phyloP scores from a whole-genome alignment of 129 eudicot genomes.

The Erigeron canadensis region DNA sequence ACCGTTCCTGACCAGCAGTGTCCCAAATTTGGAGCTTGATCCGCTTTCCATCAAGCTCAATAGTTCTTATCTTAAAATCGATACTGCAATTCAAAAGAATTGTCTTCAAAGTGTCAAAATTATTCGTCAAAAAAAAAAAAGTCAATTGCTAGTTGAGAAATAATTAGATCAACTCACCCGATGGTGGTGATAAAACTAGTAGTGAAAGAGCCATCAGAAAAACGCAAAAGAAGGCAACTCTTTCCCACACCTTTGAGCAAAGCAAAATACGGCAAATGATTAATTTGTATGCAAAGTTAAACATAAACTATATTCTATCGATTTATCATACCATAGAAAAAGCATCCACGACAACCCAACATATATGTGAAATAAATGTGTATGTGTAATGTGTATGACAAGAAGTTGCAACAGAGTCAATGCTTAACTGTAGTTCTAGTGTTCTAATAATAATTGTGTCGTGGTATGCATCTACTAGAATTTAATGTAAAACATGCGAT shows the following conservation, averaged over 20 bases:
- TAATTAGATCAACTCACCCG: conserved; percentile 44
- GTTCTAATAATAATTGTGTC: neutral
- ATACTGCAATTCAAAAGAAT: conserved; percentile 36
- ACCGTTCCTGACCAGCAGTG: conserved; percentile 71
- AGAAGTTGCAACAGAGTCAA: neutral
- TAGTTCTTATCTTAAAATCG: conserved; percentile 53
- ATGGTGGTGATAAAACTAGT: conserved; percentile 75
- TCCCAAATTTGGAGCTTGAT: conserved; percentile 74
- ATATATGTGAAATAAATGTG: too few species aligned
- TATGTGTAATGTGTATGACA: too few species aligned
- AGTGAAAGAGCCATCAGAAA: conserved; percentile 75
- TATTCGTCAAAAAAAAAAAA: neutral
- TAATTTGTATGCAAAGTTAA: neutral
- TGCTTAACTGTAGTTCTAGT: neutral
- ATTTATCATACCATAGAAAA: neutral
- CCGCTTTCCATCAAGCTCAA: conserved; percentile 65
- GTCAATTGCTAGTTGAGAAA: neutral
- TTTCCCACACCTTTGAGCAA: conserved; percentile 63
- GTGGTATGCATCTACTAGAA: neutral
- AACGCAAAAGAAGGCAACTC: conserved; percentile 71
- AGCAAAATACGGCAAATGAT: conserved; percentile 13
- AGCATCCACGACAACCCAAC: neutral
- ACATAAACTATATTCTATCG: neutral
- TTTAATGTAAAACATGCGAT: neutral
- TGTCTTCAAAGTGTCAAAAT: conserved; percentile 6